Evolutionary conservation across 768 basidiomycete species (phyloP).

Genomic region (Leccinum arenicola): DNA sequence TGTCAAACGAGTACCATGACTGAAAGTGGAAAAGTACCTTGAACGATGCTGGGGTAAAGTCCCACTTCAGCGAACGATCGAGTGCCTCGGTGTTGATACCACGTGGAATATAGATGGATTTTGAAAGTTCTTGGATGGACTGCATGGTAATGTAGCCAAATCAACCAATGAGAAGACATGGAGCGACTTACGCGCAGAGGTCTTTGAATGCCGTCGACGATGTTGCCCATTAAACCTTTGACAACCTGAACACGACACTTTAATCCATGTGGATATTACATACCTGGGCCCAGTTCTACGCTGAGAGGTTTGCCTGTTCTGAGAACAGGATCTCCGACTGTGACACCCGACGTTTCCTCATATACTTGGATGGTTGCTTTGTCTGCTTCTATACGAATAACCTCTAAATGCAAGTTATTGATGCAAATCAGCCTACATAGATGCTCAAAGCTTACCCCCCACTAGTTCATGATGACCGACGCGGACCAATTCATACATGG

Average conservation of each 20-base stretch:
- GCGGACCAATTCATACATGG: constrained; percentile 97
- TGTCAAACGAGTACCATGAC: constrained; percentile 7
- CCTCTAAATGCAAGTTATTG: constrained; percentile 60
- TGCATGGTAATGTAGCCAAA: constrained; percentile 22
- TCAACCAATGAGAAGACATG: constrained; percentile 2
- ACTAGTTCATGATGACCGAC: constrained; percentile 99
- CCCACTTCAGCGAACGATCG: constrained; percentile 87
- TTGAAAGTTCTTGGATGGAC: constrained; percentile 94
- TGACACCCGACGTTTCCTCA: constrained; percentile 98
- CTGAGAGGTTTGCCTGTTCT: constrained; percentile 97
- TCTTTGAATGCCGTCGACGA: constrained; percentile 96
- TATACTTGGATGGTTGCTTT: constrained; percentile 99
- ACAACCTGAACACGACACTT: constrained; percentile 1
- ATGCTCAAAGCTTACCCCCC: constrained; percentile 60
- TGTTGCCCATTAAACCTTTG: constrained; percentile 96
- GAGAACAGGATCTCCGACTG: constrained; percentile 96
- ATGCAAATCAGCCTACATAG: background rate
- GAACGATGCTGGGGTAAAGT: constrained; percentile 82
- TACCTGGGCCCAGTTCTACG: constrained; percentile 97
- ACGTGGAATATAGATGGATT: constrained; percentile 99
- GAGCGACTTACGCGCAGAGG: constrained; percentile 68
- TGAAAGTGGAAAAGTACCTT: constrained; percentile 45
- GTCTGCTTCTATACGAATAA: constrained; percentile 97
- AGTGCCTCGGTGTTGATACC: constrained; percentile 98
- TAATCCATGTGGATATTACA: constrained; percentile 17